Evolutionary conservation across 2,329 filamentous ascomycete species (phyloP).

Genomic region (Scortechinia acanthostroma): DNA sequence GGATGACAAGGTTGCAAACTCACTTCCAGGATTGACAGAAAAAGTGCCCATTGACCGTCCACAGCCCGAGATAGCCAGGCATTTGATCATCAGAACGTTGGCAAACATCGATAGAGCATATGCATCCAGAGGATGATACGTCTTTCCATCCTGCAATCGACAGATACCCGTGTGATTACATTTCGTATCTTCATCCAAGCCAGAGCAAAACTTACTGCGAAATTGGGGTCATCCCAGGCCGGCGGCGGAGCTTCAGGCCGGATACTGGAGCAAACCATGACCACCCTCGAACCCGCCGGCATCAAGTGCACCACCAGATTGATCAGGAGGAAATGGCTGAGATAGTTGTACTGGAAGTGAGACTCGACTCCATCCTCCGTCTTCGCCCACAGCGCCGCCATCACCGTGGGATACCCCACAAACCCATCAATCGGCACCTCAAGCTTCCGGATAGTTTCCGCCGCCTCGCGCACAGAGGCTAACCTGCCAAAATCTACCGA

Average conservation of each 20-base stretch:
- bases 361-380: conserved; percentile 11
- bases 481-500: background rate
- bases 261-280: background rate
- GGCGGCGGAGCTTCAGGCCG: background rate
- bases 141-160: conserved; percentile 12
- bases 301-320: conserved; percentile 2
- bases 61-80: conserved; percentile 7
- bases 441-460: background rate
- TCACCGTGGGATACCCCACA: background rate
- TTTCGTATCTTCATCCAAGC: background rate
- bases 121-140: conserved; percentile 13
- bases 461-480: background rate
- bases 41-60: conserved; percentile 10
- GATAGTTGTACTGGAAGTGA: conserved; percentile 15
- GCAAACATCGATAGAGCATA: conserved; percentile 16
- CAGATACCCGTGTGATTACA: conserved; percentile 7
- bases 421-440: background rate
- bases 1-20: conserved; percentile 3
- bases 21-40: conserved; percentile 15
- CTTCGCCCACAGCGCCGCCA: background rate
- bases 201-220: background rate
- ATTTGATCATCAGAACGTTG: conserved; percentile 13
- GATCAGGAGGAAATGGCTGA: conserved; percentile 13
- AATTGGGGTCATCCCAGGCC: background rate
- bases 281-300: background rate